Percentiles rank a stretch among this genome's conserved stretches.
phyloP scores from a whole-genome alignment of 176 grass and related monocot species.

The Eleusine indica region DNA sequence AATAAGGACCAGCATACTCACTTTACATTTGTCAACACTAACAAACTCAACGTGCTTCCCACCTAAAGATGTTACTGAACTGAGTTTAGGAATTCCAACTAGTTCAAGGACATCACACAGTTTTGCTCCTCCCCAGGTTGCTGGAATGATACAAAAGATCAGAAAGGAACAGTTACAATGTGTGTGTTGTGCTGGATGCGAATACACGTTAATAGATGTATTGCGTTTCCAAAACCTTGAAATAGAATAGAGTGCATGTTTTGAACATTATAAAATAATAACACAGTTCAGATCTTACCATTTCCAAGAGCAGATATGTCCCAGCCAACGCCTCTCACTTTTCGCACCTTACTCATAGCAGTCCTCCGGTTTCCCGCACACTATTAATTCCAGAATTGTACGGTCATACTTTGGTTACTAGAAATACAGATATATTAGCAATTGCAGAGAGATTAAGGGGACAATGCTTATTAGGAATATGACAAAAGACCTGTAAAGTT shows the following conservation, averaged over 20 bases:
- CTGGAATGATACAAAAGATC: constrained; percentile 44
- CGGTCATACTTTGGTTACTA: not conserved
- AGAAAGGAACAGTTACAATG: constrained; percentile 28
- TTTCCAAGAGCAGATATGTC: constrained; percentile 91
- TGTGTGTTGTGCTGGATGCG: not conserved
- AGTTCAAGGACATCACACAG: constrained; percentile 79
- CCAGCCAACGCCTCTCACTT: constrained; percentile 97
- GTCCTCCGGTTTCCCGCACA: constrained; percentile 98
- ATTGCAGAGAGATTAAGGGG: constrained; percentile 18
- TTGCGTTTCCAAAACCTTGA: not conserved
- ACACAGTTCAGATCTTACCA: constrained; percentile 45
- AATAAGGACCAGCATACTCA: constrained; percentile 53
- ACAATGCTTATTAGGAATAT: not conserved
- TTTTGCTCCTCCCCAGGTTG: constrained; percentile 91
- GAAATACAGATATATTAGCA: not conserved
- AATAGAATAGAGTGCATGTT: not conserved
- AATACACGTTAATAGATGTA: constrained; percentile 5
- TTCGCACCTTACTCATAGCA: constrained; percentile 82
- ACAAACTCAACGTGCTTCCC: constrained; percentile 89
- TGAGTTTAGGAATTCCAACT: constrained; percentile 68
- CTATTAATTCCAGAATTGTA: constrained; percentile 43
- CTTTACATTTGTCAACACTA: constrained; percentile 87
- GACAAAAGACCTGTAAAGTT: constrained; percentile 75
- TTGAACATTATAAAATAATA: constrained; percentile 24
- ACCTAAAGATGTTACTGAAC: constrained; percentile 71